phyloP scores from a whole-genome alignment of 306 rosid species.

The Dalbergia cultrata region DNA sequence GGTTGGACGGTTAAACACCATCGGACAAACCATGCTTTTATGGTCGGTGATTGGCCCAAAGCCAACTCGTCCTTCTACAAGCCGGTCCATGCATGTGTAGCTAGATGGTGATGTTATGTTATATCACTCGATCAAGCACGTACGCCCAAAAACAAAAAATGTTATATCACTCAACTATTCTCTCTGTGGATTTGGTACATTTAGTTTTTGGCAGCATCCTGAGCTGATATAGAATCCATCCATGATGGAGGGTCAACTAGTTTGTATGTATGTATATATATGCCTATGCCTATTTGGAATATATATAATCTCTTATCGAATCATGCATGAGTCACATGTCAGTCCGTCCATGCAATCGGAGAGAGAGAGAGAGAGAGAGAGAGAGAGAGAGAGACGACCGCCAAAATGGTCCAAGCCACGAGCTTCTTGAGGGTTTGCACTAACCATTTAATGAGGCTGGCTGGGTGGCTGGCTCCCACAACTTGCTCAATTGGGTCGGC shows the following conservation, averaged over 20 bases:
- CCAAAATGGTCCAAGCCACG: slow-evolving; percentile 82
- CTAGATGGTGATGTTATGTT: not conserved
- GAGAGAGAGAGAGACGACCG: slow-evolving; percentile 50
- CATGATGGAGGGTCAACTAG: slow-evolving; percentile 37
- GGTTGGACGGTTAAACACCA: slow-evolving; percentile 56
- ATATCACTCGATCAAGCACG: not conserved
- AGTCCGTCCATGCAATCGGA: slow-evolving; percentile 19
- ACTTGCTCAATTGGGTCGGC: slow-evolving; percentile 8
- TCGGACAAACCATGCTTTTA: slow-evolving; percentile 39
- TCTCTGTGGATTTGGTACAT: slow-evolving; percentile 28
- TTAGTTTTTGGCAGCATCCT: slow-evolving; percentile 2
- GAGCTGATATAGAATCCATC: not conserved
- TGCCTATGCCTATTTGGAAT: not conserved
- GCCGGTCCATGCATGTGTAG: slow-evolving; percentile 18
- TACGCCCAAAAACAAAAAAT: no score
- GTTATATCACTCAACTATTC: not conserved
- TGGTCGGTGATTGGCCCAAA: slow-evolving; percentile 61
- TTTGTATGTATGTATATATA: not conserved
- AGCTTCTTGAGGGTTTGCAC: slow-evolving; percentile 48
- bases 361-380: no score
- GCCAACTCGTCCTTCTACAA: slow-evolving; percentile 26
- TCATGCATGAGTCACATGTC: slow-evolving; percentile 11
- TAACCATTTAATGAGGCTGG: slow-evolving; percentile 36
- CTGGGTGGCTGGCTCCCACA: not conserved
- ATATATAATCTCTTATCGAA: not conserved